A percentile compares a stretch with the other conserved stretches of the same genome.
phyloP scores from a whole-genome alignment of 1,284 basidiomycete species.

The Irpex lacteus region DNA sequence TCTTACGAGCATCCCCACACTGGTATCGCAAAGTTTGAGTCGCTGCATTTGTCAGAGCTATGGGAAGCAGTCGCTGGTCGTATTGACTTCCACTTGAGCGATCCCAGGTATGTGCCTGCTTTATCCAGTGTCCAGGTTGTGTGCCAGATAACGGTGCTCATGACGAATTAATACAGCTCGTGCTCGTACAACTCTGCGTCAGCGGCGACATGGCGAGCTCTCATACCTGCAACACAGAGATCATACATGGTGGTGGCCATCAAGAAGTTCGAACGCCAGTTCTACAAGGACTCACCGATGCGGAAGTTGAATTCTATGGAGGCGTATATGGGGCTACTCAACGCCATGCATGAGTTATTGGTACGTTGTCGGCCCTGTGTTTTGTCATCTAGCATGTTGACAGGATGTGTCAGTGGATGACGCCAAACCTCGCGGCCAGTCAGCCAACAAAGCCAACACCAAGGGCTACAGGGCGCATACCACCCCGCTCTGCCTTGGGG shows the following conservation, averaged over 20 bases:
- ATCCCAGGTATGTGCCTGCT: constrained; percentile 5
- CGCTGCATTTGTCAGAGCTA: neutral
- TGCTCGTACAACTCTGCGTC: constrained; percentile 6
- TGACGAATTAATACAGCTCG: neutral
- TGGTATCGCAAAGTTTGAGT: constrained; percentile 6
- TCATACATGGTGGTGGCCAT: constrained; percentile 12
- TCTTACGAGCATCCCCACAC: neutral
- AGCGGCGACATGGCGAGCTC: constrained; percentile 9
- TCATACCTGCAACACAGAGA: constrained; percentile 4
- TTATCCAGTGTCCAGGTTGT: neutral
- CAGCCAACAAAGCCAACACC: neutral
- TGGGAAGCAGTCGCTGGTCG: constrained; percentile 8
- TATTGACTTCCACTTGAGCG: constrained; percentile 10
- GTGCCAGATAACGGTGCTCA: neutral
- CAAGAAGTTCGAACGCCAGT: constrained; percentile 8
- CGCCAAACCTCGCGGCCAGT: neutral
- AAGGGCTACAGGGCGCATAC: neutral
- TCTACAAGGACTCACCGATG: neutral
- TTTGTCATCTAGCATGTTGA: neutral
- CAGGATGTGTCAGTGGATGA: neutral
- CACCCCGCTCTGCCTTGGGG: neutral
- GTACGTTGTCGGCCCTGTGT: neutral
- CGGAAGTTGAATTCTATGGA: neutral
- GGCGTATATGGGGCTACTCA: constrained; percentile 3
- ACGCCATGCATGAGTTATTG: constrained; percentile 10